Conservation (phyloP, 305 asterid species). For the Rubia peregrina region DNA sequence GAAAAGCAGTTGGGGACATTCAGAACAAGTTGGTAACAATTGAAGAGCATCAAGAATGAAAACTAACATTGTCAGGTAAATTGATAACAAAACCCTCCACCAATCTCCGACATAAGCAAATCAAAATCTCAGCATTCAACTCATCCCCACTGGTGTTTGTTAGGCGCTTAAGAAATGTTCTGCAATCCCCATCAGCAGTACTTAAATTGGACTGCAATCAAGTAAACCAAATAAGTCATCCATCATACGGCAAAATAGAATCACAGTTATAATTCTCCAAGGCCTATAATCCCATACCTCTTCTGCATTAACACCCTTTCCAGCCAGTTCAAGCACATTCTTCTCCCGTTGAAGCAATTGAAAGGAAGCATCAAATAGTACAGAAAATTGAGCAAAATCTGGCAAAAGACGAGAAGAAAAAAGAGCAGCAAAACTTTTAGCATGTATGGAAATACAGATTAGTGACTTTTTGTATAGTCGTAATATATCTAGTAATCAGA, state of each 20-base stretch:
- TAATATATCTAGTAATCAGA: neutral
- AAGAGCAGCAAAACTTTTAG: neutral
- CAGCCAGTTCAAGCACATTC: conserved; percentile 45
- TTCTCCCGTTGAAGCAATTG: conserved; percentile 60
- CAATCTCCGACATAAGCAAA: conserved; percentile 55
- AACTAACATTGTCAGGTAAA: conserved; percentile 37
- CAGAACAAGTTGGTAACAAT: conserved; percentile 11
- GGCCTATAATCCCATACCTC: conserved; percentile 37
- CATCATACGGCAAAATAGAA: neutral
- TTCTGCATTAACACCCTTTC: conserved; percentile 27
- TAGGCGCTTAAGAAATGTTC: conserved; percentile 46
- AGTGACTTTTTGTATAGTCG: neutral
- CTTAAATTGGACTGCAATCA: conserved; percentile 43
- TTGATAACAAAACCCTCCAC: conserved; percentile 48
- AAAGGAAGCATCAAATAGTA: conserved; percentile 43
- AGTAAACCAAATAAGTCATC: conserved; percentile 15
- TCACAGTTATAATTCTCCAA: neutral
- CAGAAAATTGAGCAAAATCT: conserved; percentile 44
- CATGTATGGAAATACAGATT: neutral
- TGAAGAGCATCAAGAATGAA: conserved; percentile 37
- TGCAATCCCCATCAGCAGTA: conserved; percentile 41
- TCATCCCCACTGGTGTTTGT: conserved; percentile 31
- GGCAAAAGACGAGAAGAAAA: conserved; percentile 15
- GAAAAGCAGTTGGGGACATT: conserved; percentile 19
- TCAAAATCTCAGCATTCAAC: conserved; percentile 55